Base-by-base conservation (phyloP, 345 rosid species). In the Sisymbrium irio region DNA sequence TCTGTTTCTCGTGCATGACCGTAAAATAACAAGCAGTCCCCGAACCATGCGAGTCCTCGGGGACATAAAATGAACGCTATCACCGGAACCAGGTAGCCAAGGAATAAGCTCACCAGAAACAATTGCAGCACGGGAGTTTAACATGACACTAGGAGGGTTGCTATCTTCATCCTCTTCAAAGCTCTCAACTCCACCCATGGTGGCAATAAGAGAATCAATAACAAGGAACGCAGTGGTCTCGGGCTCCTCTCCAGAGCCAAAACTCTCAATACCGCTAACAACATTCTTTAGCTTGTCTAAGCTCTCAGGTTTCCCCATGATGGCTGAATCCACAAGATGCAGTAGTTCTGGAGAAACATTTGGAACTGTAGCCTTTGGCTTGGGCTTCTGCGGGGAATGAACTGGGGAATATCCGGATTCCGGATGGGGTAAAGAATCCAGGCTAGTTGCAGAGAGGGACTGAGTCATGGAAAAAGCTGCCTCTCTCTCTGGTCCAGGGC, bases 161-260 rank as follows among this genome's bases (percentile, higher is more conserved):
- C 80, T 85, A 67, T 92, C 97, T 65, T 84, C 99, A 69, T 92
- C 97, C 79, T 93, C 92, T 73, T 89, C 99, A 77, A 92, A 95
- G 82, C 99, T 88, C 85, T 95, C 99, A 75, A 95, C 96, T 56
- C 98, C 99, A 69, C 99, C 99, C 99, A 95, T 95, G 50, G 99
- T 95, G 70, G 96, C 97, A 82, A 95, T 80, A 64, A 95, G 97
- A 50, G 98, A 95, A 83, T 95, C 99, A 71, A 95, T 89, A 78
- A 95, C 91, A 83, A 85, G 81, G 81, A 81, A 90, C 33, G 98
- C 90, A 57, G 88, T 82, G 82, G 84, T 77, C 82, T 95, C 97
- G 19, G 87, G 58, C 78, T 92, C 97, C 66, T 87, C 97, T 57
- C 86, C 97, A 59, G 72, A 62, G 53, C 80, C 98, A 84, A 88